Percentiles rank a stretch among this genome's conserved stretches.
Conservation (phyloP, 148 eudicot genomes). For the Rhododendron ferrugineum region DNA sequence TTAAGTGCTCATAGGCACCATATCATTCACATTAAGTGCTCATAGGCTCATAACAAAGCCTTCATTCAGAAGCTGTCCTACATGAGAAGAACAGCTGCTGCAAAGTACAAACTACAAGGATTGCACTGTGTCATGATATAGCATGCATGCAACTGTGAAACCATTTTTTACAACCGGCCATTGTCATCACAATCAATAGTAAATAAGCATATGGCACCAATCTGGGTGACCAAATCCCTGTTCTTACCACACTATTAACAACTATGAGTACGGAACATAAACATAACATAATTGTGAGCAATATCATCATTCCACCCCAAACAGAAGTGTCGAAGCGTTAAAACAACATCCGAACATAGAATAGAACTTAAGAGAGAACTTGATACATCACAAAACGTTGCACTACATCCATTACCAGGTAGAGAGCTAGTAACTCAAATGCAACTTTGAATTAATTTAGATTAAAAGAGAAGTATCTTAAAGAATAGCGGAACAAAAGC, state of each 20-base stretch:
- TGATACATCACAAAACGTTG: neutral
- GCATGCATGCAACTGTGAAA: neutral
- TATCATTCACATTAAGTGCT: neutral
- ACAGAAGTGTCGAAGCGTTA: neutral
- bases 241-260: neutral
- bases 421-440: neutral
- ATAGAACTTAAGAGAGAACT: neutral
- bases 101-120: neutral
- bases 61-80: neutral
- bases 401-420: neutral
- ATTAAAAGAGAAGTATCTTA: neutral
- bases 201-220: neutral
- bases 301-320: neutral
- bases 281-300: neutral
- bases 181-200: neutral
- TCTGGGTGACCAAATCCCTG: neutral
- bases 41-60: neutral
- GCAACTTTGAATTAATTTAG: neutral
- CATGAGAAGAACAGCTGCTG: neutral
- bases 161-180: neutral
- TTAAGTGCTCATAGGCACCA: neutral
- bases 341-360: neutral
- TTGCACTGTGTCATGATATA: neutral
- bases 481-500: neutral
- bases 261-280: neutral